Conservation (phyloP, 495 filamentous ascomycete species). For the Terfezia claveryi region DNA sequence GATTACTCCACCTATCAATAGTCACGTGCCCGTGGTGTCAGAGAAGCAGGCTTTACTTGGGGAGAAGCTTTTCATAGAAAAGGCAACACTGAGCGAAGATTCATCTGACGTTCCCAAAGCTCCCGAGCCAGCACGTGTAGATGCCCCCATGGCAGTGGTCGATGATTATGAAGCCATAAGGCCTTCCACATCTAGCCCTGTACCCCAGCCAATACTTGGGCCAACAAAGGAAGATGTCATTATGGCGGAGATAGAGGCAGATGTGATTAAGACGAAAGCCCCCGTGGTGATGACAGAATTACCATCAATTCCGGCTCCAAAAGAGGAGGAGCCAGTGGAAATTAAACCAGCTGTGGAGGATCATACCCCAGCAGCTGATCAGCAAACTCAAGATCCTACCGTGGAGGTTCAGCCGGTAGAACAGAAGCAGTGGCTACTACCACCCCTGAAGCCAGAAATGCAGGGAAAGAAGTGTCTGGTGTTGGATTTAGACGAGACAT, state of each 20-base stretch:
- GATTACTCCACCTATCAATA: no score
- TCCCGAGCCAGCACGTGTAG: no score
- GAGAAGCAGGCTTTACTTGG: no score
- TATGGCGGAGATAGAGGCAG: background rate
- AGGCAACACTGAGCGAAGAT: no score
- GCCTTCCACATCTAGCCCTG: background rate
- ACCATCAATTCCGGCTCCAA: background rate
- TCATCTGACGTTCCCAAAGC: no score
- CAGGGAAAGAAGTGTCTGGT: constrained; percentile 84
- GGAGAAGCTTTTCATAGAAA: no score
- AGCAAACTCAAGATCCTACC: constrained; percentile 16
- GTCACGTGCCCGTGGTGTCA: no score
- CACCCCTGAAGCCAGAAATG: constrained; percentile 52
- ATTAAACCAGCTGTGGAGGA: background rate
- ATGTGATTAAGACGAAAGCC: background rate
- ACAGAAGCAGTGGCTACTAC: constrained; percentile 51
- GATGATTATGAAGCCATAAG: background rate
- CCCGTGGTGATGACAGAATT: no score
- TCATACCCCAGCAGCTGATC: constrained; percentile 4
- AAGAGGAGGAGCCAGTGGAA: background rate
- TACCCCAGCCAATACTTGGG: background rate
- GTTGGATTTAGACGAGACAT: constrained; percentile 89
- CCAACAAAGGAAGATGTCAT: background rate
- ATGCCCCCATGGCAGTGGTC: background rate
- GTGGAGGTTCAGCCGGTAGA: constrained; percentile 24